Evolutionary conservation across 306 rosid genomes (phyloP), one percentile per base, ranked within the genome.

Genomic region (Purshia tridentata): DNA sequence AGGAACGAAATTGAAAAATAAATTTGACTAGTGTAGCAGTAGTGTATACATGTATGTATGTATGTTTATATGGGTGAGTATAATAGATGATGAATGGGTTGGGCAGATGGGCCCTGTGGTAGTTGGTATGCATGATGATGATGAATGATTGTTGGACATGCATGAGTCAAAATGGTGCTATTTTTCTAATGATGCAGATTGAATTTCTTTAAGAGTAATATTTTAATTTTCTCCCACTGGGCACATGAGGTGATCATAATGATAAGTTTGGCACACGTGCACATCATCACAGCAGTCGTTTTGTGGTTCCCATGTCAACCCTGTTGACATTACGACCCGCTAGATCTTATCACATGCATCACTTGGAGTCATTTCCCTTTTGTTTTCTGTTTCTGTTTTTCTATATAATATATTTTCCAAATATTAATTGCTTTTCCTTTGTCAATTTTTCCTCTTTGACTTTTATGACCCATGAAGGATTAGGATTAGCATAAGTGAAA

Each of bases 191-290:
- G 54, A 80, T 86, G 79, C 6, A 44, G 5, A 35, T 18, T 55
- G 23, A 1, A 44, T 35, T 55, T 19, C 45, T 55, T 11, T 55
- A 39, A 20, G 4, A 9, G 4, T 19, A 19, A 0, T 22, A 14
- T 20, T 47, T 52, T 4, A 12, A 7, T 58, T 18, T 68, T 53
- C 1, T 40, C 23, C 29, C 35, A 29, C 35, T 29, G 35, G 2
- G 60, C 80, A 74, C 84, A 83, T 78, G 87, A 80, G 84, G 64
- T 72, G 83, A 83, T 85, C 74, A 79, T 76, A 78, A 86, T 81
- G 86, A 81, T 82, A 77, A 88, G 87, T 52, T 48, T 80, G 92
- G 56, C 96, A 87, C 98, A 88, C 97, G 98, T 92, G 98, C 93
- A 75, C 84, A 83, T 81, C 92, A 88, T 84, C 86, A 78, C 84